phyloP scores from a whole-genome alignment of 2,329 filamentous ascomycete species.

The Cladophialophora psammophila region DNA sequence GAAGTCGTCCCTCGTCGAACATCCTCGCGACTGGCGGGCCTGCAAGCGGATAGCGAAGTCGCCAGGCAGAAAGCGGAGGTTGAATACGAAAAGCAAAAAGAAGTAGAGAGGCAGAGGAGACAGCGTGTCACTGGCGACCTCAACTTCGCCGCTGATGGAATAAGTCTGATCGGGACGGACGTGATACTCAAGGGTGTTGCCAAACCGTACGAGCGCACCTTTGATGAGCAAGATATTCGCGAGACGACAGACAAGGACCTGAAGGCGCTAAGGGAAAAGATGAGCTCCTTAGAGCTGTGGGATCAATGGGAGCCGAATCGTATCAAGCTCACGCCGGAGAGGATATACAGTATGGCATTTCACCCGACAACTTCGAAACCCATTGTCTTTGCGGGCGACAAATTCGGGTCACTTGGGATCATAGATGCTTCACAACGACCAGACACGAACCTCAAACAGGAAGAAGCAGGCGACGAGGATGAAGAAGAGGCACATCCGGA shows the following conservation, averaged over 20 bases:
- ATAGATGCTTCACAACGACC: slow-evolving; percentile 83
- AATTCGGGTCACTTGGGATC: slow-evolving; percentile 86
- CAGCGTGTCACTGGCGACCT: slow-evolving; percentile 72
- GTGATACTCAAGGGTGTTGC: slow-evolving; percentile 71
- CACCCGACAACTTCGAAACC: slow-evolving; percentile 88
- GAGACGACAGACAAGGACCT: slow-evolving; percentile 80
- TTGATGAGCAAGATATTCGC: slow-evolving; percentile 81
- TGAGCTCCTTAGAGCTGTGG: slow-evolving; percentile 80
- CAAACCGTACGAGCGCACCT: slow-evolving; percentile 82
- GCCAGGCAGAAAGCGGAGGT: slow-evolving; percentile 74
- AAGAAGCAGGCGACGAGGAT: slow-evolving; percentile 71
- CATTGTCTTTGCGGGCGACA: slow-evolving; percentile 91
- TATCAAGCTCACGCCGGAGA: slow-evolving; percentile 91
- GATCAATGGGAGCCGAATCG: slow-evolving; percentile 82
- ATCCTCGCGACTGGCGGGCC: slow-evolving; percentile 67
- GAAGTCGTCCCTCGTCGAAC: slow-evolving; percentile 63
- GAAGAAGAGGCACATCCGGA: slow-evolving; percentile 63
- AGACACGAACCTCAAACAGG: slow-evolving; percentile 49
- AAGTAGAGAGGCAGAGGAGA: slow-evolving; percentile 67
- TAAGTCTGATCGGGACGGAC: slow-evolving; percentile 69
- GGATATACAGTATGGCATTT: slow-evolving; percentile 85
- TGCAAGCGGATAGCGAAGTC: slow-evolving; percentile 71
- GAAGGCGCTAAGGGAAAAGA: slow-evolving; percentile 74
- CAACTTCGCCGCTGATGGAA: slow-evolving; percentile 73
- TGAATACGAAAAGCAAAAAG: slow-evolving; percentile 63